Evolutionary conservation across 73 alveolate species (phyloP).

Genomic region (Paramecium sonneborni): DNA sequence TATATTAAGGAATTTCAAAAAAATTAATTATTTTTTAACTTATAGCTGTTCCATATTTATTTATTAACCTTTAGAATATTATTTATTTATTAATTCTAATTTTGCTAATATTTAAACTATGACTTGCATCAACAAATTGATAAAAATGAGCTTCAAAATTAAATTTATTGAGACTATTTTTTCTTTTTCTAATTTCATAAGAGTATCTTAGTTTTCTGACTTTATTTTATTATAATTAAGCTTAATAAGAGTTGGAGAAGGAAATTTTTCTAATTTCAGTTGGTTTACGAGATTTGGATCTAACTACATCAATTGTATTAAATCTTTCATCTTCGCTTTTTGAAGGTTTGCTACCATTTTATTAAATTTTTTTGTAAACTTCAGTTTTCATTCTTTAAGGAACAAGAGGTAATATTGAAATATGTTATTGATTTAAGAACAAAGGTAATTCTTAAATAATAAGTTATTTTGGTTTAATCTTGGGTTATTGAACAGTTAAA

Average conservation of each 20-base stretch:
- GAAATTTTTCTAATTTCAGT: neutral
- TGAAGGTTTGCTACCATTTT: neutral
- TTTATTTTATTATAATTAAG: neutral
- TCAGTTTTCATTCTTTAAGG: slow-evolving; percentile 17
- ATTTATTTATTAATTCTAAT: neutral
- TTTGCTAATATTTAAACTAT: neutral
- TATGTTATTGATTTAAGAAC: neutral
- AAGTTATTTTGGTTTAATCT: neutral
- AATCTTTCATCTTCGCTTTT: slow-evolving; percentile 14
- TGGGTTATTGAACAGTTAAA: neutral
- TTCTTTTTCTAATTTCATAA: neutral
- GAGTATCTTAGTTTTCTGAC: neutral
- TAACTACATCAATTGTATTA: slow-evolving; percentile 9
- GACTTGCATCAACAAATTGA: neutral
- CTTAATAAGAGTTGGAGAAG: neutral
- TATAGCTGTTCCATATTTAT: neutral
- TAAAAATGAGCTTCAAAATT: neutral
- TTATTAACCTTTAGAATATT: neutral
- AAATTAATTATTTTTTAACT: neutral
- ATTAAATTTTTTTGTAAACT: neutral
- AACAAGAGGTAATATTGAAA: neutral
- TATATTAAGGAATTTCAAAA: slow-evolving; percentile 15
- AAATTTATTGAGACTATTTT: neutral
- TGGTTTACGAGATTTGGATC: neutral
- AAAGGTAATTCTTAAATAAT: neutral